Evolutionary conservation across 2,329 filamentous ascomycete species (phyloP), one percentile per base, ranked within the genome.

Genomic region (Fusarium ramigenum): DNA sequence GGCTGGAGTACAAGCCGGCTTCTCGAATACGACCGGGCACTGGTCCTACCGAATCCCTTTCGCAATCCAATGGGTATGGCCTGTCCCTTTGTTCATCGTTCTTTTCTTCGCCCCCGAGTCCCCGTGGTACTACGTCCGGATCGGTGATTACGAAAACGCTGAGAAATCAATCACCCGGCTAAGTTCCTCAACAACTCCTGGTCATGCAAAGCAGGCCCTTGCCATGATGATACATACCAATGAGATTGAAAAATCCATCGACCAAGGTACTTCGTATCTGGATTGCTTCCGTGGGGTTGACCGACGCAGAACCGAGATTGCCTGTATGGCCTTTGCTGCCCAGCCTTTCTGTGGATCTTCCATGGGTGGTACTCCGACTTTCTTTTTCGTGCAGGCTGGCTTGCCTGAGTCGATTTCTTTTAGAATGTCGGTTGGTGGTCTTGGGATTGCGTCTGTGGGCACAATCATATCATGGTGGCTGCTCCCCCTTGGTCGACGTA

Each of bases 211-310:
- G 23, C 64, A 67, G 34, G 34, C 64, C n/a, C 46, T 67, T 18
- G 63, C 63, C 12, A 67, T 67, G 92, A 97, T 97, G 91, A 89
- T 93, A 18, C 80, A 85, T 60, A 86, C 84, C 9, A 80, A 84
- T 70, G 80, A 84, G 62, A 77, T 86, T 4, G 86, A 88, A 49
- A 67, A 67, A 30, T 67, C 64, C 16, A 67, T 67, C 8, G 53
- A 67, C 9, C 64, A 67, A 42, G 64, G 64, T 16, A 67, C 64
- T 37, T 67, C 64, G n/a, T 87, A 87, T 63, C 50, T 76, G 21
- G 85, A 88, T 73, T 86, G 84, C 69, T 88, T 89, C 79, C 79
- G 79, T 9, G 86, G 86, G 23, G 81, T 81, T 18, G 83, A 88
- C 68, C 79, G 82, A 12, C 81, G 84, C 21, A 81, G 85, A 19